Evolutionary conservation across 257 asterid genomes (phyloP).

Genomic region (Solanum chmielewskii): DNA sequence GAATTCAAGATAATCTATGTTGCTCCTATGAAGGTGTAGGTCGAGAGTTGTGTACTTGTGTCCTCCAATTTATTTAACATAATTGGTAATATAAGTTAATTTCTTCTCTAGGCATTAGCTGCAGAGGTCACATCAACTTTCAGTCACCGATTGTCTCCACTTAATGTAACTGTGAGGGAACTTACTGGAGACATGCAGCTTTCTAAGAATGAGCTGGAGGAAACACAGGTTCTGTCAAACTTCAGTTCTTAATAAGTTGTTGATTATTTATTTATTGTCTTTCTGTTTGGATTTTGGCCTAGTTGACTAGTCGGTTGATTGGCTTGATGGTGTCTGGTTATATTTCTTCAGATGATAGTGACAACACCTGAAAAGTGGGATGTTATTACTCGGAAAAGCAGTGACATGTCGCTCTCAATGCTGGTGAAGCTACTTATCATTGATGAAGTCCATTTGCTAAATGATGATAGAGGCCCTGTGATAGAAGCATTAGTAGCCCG

Average conservation of each 20-base stretch:
- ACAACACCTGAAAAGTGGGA: constrained; percentile 99
- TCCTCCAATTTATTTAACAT: not conserved
- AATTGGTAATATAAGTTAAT: not conserved
- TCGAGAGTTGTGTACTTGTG: constrained; percentile 1
- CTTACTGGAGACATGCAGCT: constrained; percentile 99
- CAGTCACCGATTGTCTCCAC: constrained; percentile 78
- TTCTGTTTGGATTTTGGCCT: not conserved
- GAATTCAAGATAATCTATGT: constrained; percentile 97
- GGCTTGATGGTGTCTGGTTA: not conserved
- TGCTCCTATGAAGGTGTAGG: constrained; percentile 95
- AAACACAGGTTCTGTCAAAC: constrained; percentile 61
- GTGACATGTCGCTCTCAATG: constrained; percentile 96
- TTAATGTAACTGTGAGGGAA: constrained; percentile 79
- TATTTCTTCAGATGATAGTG: constrained; percentile 80
- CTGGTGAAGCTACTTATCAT: constrained; percentile 96
- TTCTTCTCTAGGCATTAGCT: constrained; percentile 66
- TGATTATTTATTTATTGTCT: not conserved
- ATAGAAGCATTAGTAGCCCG: constrained; percentile 99
- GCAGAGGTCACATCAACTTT: constrained; percentile 97
- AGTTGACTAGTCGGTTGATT: not conserved
- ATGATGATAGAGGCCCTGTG: constrained; percentile 97
- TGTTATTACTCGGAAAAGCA: constrained; percentile 98
- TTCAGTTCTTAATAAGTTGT: constrained; percentile 35
- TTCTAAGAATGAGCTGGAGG: constrained; percentile 80
- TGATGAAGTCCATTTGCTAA: constrained; percentile 94